A percentile compares a stretch with the other conserved stretches of the same genome.
phyloP scores from a whole-genome alignment of 2,329 filamentous ascomycete species.

The Akanthomyces uredinophilus region DNA sequence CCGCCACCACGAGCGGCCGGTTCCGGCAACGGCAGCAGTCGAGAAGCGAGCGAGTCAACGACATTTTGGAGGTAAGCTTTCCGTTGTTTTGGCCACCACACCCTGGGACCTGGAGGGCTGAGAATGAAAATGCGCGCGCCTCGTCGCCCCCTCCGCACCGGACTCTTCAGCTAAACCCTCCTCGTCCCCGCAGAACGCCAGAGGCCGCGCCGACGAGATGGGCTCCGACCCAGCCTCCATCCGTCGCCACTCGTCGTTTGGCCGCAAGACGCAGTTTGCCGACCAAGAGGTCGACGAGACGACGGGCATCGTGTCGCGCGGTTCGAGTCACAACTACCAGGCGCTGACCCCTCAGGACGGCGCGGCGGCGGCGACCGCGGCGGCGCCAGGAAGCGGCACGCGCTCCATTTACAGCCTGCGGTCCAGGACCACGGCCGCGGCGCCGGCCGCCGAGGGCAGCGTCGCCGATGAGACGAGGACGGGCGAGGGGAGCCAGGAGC shows the following conservation, averaged over 20 bases:
- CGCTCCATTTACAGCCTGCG: constrained; percentile 18
- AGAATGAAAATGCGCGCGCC: too few species aligned
- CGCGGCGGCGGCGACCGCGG: background rate
- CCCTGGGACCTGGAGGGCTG: background rate
- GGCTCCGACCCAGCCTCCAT: constrained; percentile 20
- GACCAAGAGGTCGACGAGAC: constrained; percentile 34
- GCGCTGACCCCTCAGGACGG: constrained; percentile 25
- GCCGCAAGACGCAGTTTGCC: constrained; percentile 15
- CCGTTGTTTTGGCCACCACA: background rate
- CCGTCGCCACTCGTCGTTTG: constrained; percentile 13
- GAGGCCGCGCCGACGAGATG: constrained; percentile 40
- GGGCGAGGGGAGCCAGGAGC: constrained; percentile 20
- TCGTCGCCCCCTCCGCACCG: too few species aligned
- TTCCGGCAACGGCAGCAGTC: constrained; percentile 26
- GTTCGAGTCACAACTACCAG: constrained; percentile 36
- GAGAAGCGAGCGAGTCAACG: constrained; percentile 37
- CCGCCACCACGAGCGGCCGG: constrained; percentile 18
- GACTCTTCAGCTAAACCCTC: background rate
- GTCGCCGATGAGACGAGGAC: constrained; percentile 19
- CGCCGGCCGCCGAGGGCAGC: constrained; percentile 17
- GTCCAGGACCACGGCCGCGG: constrained; percentile 15
- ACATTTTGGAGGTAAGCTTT: constrained; percentile 41
- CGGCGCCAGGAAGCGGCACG: background rate
- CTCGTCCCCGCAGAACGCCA: constrained; percentile 32
- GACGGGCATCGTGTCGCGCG: constrained; percentile 34